Base-by-base conservation (phyloP, 164 flowering plant species). In the Liriodendron chinense region DNA sequence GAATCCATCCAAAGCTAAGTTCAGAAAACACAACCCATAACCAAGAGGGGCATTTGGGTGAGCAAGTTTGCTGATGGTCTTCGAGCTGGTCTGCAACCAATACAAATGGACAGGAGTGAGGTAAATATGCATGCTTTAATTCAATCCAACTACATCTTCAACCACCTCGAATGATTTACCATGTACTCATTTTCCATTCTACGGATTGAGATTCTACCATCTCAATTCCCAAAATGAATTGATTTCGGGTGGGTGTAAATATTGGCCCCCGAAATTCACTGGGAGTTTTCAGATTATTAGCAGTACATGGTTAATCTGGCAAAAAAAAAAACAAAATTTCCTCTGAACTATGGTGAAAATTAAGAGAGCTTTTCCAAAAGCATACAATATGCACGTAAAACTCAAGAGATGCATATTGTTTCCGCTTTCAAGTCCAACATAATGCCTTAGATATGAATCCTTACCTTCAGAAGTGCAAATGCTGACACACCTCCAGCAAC, bases 401-500 rank as follows among this genome's bases (percentile, higher is more conserved):
- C 59, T 53, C 59, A 53, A 53, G 59, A 53, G 12, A 13, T 1
- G 59, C 13, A 53, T 12, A 16, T 16, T 10, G 18, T 53, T 53
- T 53, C 18, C 16, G 2, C 20, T 16, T 53, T 53, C 16, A 34
- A 34, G 43, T 34, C 43, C 5, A 34, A 34, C 7, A 34, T 53
- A 72, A 34, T 34, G 43, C 43, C 43, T 34, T 34, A 7, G 43
- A 34, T 34, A 34, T 26, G 16, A n/a, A 1, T 43, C 57, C 82
- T 80, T 68, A 96, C 99, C 97, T 96, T 96, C 50, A 85, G 72
- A 64, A 96, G 92, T 56, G 99, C 99, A 88, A 96, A 96, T 57
- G 80, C 65, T 20, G 99, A 94, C 62, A 96, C 99, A 3, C 99
- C 99, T 65, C 99, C 99, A 76, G 99, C 99, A 84, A 96, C 99